A percentile compares a stretch with the other conserved stretches of the same genome.
Conservation (phyloP, 495 filamentous ascomycete genomes). For the Trichoderma gamsii region DNA sequence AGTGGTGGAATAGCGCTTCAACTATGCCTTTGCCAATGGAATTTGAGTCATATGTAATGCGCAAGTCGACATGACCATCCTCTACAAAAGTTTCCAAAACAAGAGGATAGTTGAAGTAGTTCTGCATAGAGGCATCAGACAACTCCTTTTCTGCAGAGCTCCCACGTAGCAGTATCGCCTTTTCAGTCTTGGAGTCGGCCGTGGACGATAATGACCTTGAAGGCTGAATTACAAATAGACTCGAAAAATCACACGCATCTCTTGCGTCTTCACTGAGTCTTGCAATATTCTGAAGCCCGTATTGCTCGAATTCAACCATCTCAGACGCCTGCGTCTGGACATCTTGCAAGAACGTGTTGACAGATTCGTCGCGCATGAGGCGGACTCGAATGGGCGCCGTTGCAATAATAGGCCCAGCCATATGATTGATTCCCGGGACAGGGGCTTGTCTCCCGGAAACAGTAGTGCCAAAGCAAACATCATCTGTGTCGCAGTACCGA, state of each 20-base stretch:
- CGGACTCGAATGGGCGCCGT: conserved; percentile 48
- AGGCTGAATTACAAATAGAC: conserved; percentile 35
- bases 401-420: conserved; percentile 50
- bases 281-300: conserved; percentile 40
- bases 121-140: background rate
- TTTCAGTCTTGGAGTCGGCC: background rate
- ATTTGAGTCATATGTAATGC: background rate
- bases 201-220: background rate
- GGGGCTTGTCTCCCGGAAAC: conserved; percentile 43
- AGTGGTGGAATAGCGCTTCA: background rate
- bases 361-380: conserved; percentile 11
- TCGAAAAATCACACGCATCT: conserved; percentile 35
- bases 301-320: conserved; percentile 40
- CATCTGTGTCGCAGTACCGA: conserved; percentile 33
- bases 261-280: conserved; percentile 25
- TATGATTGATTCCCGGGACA: conserved; percentile 39
- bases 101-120: background rate
- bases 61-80: background rate
- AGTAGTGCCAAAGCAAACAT: conserved; percentile 45
- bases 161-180: background rate
- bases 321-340: conserved; percentile 32
- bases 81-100: background rate
- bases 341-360: conserved; percentile 19
- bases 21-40: background rate
- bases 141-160: background rate